Evolutionary conservation across 371 early-diverging fungal genomes (phyloP).

Genomic region (Lichtheimia hyalospora): DNA sequence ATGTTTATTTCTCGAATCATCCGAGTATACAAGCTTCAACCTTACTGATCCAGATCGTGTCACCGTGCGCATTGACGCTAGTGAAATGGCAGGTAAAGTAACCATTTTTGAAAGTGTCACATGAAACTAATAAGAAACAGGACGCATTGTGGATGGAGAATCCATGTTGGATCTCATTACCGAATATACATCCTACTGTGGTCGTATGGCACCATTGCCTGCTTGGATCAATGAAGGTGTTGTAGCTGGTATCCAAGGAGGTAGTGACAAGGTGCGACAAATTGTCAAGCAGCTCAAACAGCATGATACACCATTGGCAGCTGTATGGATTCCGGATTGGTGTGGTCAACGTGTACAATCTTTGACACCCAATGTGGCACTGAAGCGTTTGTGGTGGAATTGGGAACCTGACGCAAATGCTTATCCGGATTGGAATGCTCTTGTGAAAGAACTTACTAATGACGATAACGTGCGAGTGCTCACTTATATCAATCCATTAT

Average conservation of each 20-base stretch:
- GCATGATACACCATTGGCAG: slow-evolving; percentile 37
- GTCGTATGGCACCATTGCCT: slow-evolving; percentile 50
- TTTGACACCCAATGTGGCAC: slow-evolving; percentile 18
- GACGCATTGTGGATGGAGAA: slow-evolving; percentile 43
- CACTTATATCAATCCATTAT: slow-evolving; percentile 47
- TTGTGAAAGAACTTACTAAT: slow-evolving; percentile 28
- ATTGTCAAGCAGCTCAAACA: slow-evolving; percentile 27
- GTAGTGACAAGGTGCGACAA: slow-evolving; percentile 32
- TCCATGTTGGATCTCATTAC: slow-evolving; percentile 45
- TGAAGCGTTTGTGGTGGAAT: slow-evolving; percentile 49
- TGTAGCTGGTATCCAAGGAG: slow-evolving; percentile 51
- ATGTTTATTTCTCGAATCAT: slow-evolving; percentile 48
- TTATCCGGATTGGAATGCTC: slow-evolving; percentile 46
- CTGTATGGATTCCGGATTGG: slow-evolving; percentile 52
- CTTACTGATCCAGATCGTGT: slow-evolving; percentile 39
- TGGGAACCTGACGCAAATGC: slow-evolving; percentile 44
- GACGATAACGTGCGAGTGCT: slow-evolving; percentile 21
- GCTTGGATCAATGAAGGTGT: slow-evolving; percentile 49
- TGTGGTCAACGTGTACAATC: slow-evolving; percentile 38
- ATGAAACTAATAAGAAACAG: slow-evolving; percentile 6
- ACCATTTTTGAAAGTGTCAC: no score
- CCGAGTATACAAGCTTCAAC: slow-evolving; percentile 53
- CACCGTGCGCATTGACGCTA: slow-evolving; percentile 33
- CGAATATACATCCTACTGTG: slow-evolving; percentile 47
- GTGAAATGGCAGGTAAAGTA: slow-evolving; percentile 20